Evolutionary conservation across 257 asterid species (phyloP).

Genomic region (Solanum sparsipilum): DNA sequence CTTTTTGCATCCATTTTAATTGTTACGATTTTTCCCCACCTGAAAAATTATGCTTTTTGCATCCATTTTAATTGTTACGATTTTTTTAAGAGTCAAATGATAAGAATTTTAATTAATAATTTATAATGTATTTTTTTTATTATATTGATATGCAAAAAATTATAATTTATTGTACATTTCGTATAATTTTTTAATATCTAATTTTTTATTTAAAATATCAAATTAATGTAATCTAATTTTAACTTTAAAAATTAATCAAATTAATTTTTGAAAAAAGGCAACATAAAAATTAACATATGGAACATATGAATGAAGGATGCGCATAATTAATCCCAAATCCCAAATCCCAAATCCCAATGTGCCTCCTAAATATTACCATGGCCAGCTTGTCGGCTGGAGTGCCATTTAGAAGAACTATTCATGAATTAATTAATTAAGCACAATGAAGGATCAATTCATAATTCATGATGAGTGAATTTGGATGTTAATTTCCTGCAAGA

Average conservation of each 20-base stretch:
- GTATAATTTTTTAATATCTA: too few species aligned
- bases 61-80: too few species aligned
- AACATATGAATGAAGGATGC: neutral
- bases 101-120: too few species aligned
- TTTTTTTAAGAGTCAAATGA: too few species aligned
- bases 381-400: neutral
- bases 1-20: too few species aligned
- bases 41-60: neutral
- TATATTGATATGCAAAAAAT: too few species aligned
- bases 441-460: neutral
- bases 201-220: too few species aligned
- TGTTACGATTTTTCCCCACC: neutral
- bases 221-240: too few species aligned
- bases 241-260: too few species aligned
- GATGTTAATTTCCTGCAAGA: neutral
- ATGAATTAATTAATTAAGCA: neutral
- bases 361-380: neutral
- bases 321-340: neutral
- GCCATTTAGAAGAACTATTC: neutral
- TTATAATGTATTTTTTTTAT: too few species aligned
- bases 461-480: neutral
- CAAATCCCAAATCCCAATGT: neutral
- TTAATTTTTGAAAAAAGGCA: too few species aligned
- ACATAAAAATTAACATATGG: too few species aligned
- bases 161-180: rapidly evolving